Evolutionary conservation across 2,329 filamentous ascomycete species (phyloP).

Genomic region (Trichoderma semiorbis): DNA sequence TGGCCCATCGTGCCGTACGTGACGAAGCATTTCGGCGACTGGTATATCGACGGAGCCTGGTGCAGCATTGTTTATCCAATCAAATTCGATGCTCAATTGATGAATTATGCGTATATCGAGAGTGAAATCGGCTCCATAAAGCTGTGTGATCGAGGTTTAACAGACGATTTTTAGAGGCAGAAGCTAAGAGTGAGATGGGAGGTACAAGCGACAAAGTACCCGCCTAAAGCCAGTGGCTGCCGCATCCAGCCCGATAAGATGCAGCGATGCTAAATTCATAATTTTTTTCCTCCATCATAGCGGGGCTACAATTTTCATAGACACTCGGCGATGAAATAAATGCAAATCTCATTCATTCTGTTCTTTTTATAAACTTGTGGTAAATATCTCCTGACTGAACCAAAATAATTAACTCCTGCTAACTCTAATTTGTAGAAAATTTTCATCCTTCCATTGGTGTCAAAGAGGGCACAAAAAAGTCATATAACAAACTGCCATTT

Average conservation of each 20-base stretch:
- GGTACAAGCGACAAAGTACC: conserved; percentile 8
- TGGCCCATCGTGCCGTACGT: conserved; percentile 66
- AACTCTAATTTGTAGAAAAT: neutral
- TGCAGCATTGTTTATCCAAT: conserved; percentile 40
- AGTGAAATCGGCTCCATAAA: neutral
- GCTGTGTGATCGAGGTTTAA: neutral
- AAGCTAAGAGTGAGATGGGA: neutral
- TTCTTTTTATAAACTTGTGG: neutral
- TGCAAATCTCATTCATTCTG: neutral
- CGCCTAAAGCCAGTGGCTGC: neutral
- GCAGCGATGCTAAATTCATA: neutral
- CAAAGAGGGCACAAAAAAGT: neutral
- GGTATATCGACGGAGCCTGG: conserved; percentile 46
- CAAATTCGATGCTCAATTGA: neutral
- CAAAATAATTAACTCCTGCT: neutral
- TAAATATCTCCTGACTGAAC: neutral
- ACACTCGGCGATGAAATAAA: neutral
- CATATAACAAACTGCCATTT: neutral
- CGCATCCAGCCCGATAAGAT: neutral
- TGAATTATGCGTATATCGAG: neutral
- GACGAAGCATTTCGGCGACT: conserved; percentile 67
- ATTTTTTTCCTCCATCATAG: conserved; percentile 1
- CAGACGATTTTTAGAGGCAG: neutral
- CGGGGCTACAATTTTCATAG: conserved; percentile 5
- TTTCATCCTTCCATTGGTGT: neutral